These are phyloP conservation scores for Metrosideros polymorpha DNA, from an alignment of 441 rosid species.

Conservation along the genomic window DNA sequence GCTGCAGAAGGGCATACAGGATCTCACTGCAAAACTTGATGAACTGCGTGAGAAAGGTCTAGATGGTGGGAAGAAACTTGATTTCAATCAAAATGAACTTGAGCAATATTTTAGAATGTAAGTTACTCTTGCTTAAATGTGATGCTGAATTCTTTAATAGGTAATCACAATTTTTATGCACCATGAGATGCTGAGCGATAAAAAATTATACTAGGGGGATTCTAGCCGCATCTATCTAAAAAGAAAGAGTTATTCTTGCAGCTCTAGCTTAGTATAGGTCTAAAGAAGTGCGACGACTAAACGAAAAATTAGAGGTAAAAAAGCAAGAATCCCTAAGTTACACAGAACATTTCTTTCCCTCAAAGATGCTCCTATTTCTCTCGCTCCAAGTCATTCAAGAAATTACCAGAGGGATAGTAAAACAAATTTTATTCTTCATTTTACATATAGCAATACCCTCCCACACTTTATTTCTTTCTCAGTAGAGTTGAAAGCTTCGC, in stretches of 20 bases:
- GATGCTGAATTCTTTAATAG: neutral
- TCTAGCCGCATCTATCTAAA: neutral
- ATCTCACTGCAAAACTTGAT: conserved; percentile 69
- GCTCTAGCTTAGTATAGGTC: neutral
- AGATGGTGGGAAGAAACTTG: conserved; percentile 75
- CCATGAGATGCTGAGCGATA: neutral
- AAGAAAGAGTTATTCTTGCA: neutral
- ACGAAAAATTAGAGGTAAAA: neutral
- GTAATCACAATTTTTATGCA: neutral
- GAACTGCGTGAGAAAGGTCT: conserved; percentile 70
- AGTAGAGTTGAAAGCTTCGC: neutral
- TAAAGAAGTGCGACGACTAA: neutral
- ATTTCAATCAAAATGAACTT: conserved; percentile 72
- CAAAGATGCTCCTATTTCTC: neutral
- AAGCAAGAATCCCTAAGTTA: neutral
- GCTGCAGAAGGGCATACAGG: conserved; percentile 64
- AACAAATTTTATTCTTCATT: neutral
- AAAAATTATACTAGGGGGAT: neutral
- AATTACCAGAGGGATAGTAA: neutral
- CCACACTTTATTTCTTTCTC: neutral
- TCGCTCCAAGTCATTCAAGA: neutral
- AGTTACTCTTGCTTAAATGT: conserved; percentile 14
- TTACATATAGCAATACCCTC: neutral
- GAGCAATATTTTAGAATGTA: conserved; percentile 83
- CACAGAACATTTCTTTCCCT: neutral